A percentile compares a stretch with the other conserved stretches of the same genome.
These are phyloP conservation scores for Haematococcus sp. DNA, from an alignment of 139 green algal genomes.

Conservation along the genomic window DNA sequence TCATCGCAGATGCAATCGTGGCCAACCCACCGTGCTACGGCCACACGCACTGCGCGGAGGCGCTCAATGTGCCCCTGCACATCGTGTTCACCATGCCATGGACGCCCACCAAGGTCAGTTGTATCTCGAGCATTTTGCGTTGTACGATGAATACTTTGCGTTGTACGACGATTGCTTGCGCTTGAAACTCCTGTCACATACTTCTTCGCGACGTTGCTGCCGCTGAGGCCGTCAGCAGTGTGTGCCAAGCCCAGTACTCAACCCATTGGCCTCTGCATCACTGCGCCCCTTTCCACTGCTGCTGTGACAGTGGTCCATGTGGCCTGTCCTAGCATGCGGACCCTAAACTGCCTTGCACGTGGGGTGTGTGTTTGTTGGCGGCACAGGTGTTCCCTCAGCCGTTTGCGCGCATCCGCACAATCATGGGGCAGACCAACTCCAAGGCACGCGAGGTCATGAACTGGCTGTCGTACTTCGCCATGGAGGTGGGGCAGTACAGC, in stretches of 20 bases:
- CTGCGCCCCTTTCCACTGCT: no score
- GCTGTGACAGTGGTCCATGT: no score
- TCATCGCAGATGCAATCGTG: conserved; percentile 65
- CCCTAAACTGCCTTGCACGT: neutral
- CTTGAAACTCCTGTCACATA: no score
- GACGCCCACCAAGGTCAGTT: conserved; percentile 42
- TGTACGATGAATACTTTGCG: neutral
- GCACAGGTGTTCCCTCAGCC: conserved; percentile 19
- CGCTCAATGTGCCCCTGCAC: conserved; percentile 59
- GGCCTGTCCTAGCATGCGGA: no score
- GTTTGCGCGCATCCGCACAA: conserved; percentile 24
- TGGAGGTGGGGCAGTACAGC: conserved; percentile 14
- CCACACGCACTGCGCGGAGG: conserved; percentile 65
- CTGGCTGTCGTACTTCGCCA: conserved; percentile 37
- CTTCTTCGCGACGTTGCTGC: no score
- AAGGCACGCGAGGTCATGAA: conserved; percentile 32
- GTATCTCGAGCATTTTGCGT: no score
- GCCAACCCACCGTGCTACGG: conserved; percentile 62
- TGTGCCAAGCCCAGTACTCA: neutral
- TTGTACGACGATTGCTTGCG: neutral
- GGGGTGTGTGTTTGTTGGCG: neutral
- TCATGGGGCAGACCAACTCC: conserved; percentile 12
- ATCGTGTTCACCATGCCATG: conserved; percentile 75
- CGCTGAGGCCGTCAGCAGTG: neutral
- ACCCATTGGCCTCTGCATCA: no score